Evolutionary conservation across 805 yeast species (phyloP).

Genomic region (Starmerella floricola): DNA sequence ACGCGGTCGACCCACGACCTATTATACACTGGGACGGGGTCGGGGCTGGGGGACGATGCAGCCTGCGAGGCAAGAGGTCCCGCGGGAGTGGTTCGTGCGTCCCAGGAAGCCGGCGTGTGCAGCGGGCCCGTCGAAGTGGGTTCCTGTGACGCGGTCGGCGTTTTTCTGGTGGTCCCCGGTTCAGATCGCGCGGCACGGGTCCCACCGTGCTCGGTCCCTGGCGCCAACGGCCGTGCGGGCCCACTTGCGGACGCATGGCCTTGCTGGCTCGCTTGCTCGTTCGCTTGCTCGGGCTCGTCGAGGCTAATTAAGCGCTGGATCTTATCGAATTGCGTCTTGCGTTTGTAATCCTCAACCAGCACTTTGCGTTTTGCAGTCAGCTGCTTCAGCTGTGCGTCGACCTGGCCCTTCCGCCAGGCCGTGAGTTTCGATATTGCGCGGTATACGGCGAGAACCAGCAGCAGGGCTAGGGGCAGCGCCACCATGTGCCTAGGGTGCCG

Average conservation of each 20-base stretch:
- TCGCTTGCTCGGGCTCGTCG: slow-evolving; percentile 35
- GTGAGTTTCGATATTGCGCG: slow-evolving; percentile 14
- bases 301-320: slow-evolving; percentile 63
- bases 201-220: too few relatives aligned
- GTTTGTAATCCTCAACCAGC: slow-evolving; percentile 56
- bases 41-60: background rate
- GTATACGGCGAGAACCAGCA: background rate
- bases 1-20: slow-evolving; percentile 34
- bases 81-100: background rate
- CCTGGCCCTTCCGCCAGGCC: slow-evolving; percentile 20
- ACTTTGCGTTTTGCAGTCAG: slow-evolving; percentile 38
- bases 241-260: too few relatives aligned
- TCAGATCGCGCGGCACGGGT: too few relatives aligned
- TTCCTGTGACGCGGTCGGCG: too few relatives aligned
- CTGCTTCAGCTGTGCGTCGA: slow-evolving; percentile 26
- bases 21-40: slow-evolving; percentile 8
- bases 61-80: too few relatives aligned
- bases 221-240: too few relatives aligned
- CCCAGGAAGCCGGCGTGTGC: background rate
- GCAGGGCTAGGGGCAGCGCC: slow-evolving; percentile 1
- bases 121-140: too few relatives aligned
- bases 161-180: too few relatives aligned
- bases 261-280: too few relatives aligned
- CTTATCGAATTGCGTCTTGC: slow-evolving; percentile 58
- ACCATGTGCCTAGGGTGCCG: background rate